Conservation (phyloP, 179 eudicot genomes). For the Spinacia oleracea region DNA sequence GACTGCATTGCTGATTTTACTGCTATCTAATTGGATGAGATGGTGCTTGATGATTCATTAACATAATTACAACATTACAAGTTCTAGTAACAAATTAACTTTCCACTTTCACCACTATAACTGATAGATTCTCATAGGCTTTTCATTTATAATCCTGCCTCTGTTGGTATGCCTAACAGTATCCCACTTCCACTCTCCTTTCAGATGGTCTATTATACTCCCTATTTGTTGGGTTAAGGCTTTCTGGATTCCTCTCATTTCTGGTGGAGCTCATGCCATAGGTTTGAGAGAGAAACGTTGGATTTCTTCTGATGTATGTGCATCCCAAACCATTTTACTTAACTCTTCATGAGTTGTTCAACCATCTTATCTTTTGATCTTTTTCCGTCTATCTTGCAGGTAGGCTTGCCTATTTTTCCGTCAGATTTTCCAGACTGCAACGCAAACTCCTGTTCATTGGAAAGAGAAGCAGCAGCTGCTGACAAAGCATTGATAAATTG, state of each 20-base stretch:
- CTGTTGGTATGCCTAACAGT: slow-evolving; percentile 15
- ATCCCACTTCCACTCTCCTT: slow-evolving; percentile 19
- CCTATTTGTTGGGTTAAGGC: slow-evolving; percentile 84
- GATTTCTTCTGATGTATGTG: slow-evolving; percentile 78
- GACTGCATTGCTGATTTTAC: neutral
- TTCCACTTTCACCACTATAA: neutral
- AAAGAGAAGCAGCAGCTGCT: slow-evolving; percentile 42
- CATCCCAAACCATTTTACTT: slow-evolving; percentile 5
- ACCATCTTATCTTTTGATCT: neutral
- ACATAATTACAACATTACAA: neutral
- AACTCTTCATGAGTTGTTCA: neutral
- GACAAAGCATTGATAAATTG: slow-evolving; percentile 40
- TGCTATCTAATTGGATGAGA: neutral
- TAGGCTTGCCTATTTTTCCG: slow-evolving; percentile 72
- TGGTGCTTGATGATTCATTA: neutral
- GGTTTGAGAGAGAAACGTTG: slow-evolving; percentile 90
- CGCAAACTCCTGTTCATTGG: slow-evolving; percentile 56
- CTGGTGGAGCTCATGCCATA: slow-evolving; percentile 76
- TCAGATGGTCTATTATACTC: slow-evolving; percentile 85
- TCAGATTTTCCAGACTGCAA: slow-evolving; percentile 84
- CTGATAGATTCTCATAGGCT: neutral
- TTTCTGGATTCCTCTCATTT: slow-evolving; percentile 72
- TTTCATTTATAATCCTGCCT: neutral
- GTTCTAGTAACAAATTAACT: neutral
- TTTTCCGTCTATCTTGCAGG: slow-evolving; percentile 43